Evolutionary conservation across 2,329 filamentous ascomycete species (phyloP).

Genomic region (Ceratocystis eucalypticola): DNA sequence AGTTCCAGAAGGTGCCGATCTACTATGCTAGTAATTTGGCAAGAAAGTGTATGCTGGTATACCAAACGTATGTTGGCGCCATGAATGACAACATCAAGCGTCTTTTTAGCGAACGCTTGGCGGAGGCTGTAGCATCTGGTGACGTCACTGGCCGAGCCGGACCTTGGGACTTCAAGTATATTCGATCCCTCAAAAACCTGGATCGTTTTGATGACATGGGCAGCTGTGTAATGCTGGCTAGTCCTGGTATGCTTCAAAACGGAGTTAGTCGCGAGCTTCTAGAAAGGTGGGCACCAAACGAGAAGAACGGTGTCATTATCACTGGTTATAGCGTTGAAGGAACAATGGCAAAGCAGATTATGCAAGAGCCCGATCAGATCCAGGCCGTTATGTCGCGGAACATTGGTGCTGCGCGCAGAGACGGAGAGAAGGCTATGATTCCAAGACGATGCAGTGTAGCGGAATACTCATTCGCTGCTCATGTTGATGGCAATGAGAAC

Average conservation of each 20-base stretch:
- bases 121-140: slow-evolving; percentile 70
- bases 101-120: slow-evolving; percentile 84
- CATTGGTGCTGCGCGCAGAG: slow-evolving; percentile 49
- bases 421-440: slow-evolving; percentile 81
- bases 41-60: slow-evolving; percentile 94
- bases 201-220: slow-evolving; percentile 95
- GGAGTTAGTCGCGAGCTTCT: slow-evolving; percentile 85
- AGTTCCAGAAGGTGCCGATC: slow-evolving; percentile 82
- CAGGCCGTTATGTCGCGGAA: slow-evolving; percentile 80
- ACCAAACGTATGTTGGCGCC: slow-evolving; percentile 92
- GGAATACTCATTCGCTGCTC: slow-evolving; percentile 89
- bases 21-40: slow-evolving; percentile 96
- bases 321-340: slow-evolving; percentile 97
- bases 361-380: slow-evolving; percentile 90
- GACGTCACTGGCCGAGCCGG: slow-evolving; percentile 63
- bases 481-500: slow-evolving; percentile 93
- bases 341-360: slow-evolving; percentile 92
- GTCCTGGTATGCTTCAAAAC: slow-evolving; percentile 95
- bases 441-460: slow-evolving; percentile 84
- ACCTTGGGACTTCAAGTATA: slow-evolving; percentile 94
- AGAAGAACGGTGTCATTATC: slow-evolving; percentile 96
- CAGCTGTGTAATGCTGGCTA: slow-evolving; percentile 91
- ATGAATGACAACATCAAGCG: slow-evolving; percentile 99
- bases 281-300: slow-evolving; percentile 89
- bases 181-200: slow-evolving; percentile 79